Percentiles rank a stretch among this genome's conserved stretches.
Conservation (phyloP, 805 yeast species). For the Starmerella floris region DNA sequence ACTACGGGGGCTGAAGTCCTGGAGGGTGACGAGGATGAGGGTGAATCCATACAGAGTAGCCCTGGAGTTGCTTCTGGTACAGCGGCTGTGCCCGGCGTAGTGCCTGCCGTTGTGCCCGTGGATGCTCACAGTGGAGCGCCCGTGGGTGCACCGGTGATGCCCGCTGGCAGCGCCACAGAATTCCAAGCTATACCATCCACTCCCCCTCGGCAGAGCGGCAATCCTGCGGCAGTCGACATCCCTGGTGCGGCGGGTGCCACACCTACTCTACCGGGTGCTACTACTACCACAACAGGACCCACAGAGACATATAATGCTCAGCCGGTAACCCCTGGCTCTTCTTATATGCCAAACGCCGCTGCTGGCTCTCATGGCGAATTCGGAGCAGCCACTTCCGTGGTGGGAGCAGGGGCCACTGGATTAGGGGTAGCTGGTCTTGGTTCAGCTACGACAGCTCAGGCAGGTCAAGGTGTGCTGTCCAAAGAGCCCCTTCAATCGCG, state of each 20-base stretch:
- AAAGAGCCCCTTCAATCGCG: too few species aligned
- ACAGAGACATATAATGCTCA: too few species aligned
- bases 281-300: too few species aligned
- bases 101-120: background rate
- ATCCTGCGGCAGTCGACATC: background rate
- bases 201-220: too few species aligned
- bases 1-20: slow-evolving; percentile 13
- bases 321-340: too few species aligned
- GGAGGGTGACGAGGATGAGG: slow-evolving; percentile 11
- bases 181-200: too few species aligned
- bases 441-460: too few species aligned
- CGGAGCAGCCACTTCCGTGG: background rate
- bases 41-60: background rate
- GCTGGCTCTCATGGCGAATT: background rate
- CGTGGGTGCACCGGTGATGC: too few species aligned
- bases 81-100: slow-evolving; percentile 1
- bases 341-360: background rate
- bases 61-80: slow-evolving; percentile 2
- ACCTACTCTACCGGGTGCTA: background rate
- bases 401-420: too few species aligned
- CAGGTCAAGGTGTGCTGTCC: too few species aligned
- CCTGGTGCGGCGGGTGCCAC: background rate
- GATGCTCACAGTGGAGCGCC: too few species aligned
- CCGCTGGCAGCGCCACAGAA: too few species aligned
- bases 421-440: background rate